Percentiles rank a stretch among this genome's conserved stretches.
Conservation (phyloP, 176 grass and related monocot species). For the Panicum miliaceum region DNA sequence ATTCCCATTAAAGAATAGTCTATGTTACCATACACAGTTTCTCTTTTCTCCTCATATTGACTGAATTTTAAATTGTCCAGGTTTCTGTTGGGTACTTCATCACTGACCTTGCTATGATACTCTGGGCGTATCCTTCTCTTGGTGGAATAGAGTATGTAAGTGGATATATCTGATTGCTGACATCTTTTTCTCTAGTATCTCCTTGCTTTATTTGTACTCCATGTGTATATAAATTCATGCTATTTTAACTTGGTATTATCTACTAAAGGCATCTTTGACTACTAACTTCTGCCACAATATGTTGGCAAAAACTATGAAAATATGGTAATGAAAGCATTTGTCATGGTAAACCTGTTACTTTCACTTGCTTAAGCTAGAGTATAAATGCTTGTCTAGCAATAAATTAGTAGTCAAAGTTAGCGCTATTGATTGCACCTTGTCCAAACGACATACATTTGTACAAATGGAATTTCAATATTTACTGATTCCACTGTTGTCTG, state of each 20-base stretch:
- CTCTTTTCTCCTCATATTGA: slow-evolving; percentile 14
- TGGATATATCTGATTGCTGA: slow-evolving; percentile 33
- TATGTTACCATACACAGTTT: slow-evolving; percentile 33
- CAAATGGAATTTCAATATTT: not conserved
- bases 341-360: slow-evolving; percentile 4
- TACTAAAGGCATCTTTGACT: not conserved
- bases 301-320: not conserved
- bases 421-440: not conserved
- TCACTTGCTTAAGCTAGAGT: not conserved
- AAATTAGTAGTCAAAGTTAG: not conserved
- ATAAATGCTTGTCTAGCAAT: not conserved
- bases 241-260: not conserved
- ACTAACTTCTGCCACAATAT: not conserved
- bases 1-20: slow-evolving; percentile 9
- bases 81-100: slow-evolving; percentile 97
- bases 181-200: slow-evolving; percentile 28
- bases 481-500: slow-evolving; percentile 12
- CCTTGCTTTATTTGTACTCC: slow-evolving; percentile 3
- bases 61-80: slow-evolving; percentile 51
- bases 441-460: not conserved
- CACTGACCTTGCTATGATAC: slow-evolving; percentile 84
- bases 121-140: slow-evolving; percentile 90
- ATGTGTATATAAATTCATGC: not conserved
- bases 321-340: not conserved
- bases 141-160: slow-evolving; percentile 98